Evolutionary conservation across 148 eudicot genomes (phyloP).

Genomic region (Rhododendron simsii): DNA sequence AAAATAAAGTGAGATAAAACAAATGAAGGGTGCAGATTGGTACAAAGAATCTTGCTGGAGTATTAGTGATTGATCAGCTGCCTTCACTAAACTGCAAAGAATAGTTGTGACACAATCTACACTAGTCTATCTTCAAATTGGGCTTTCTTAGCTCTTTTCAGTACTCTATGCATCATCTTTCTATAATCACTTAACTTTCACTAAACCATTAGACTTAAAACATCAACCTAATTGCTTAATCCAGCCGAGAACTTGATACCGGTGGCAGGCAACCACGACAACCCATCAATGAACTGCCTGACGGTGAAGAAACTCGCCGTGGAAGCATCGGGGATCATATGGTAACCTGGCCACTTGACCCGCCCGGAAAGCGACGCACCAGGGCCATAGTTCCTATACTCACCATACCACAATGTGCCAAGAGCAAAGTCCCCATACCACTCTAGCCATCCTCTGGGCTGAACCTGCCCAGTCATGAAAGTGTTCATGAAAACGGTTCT

Average conservation of each 20-base stretch:
- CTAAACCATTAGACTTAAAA: background rate
- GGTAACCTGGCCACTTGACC: slow-evolving; percentile 86
- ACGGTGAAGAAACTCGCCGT: slow-evolving; percentile 63
- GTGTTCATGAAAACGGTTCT: slow-evolving; percentile 69
- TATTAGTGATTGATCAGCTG: background rate
- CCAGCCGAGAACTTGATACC: slow-evolving; percentile 73
- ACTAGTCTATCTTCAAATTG: background rate
- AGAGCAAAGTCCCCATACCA: slow-evolving; percentile 78
- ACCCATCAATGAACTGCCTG: slow-evolving; percentile 54
- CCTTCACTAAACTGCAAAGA: background rate
- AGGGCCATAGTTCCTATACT: slow-evolving; percentile 78
- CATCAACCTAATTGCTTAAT: slow-evolving; percentile 36
- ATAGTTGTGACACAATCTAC: background rate
- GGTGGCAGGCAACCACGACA: slow-evolving; percentile 77
- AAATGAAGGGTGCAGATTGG: background rate
- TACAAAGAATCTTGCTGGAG: background rate
- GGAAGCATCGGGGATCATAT: slow-evolving; percentile 37
- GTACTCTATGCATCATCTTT: background rate
- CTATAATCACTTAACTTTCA: background rate
- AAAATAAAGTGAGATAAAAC: background rate
- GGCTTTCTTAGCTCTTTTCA: background rate
- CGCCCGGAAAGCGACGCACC: slow-evolving; percentile 53
- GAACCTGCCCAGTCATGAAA: slow-evolving; percentile 52
- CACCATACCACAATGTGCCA: slow-evolving; percentile 71
- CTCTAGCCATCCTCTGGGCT: slow-evolving; percentile 91